phyloP scores from a whole-genome alignment of 1,284 basidiomycete genomes.

The Ganoderma sp. region DNA sequence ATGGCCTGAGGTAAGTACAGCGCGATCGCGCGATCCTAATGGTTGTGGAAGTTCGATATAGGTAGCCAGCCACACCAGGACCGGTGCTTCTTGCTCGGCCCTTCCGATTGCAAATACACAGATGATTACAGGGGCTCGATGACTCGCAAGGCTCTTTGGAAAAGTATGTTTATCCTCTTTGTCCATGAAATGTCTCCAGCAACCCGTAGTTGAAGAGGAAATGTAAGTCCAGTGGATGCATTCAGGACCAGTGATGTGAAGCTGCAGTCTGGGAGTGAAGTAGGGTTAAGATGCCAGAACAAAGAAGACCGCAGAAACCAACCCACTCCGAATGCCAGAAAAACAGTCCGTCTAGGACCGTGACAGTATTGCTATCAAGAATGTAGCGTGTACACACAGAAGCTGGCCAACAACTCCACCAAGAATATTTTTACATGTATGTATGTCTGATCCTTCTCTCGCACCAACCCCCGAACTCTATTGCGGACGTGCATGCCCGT shows the following conservation, averaged over 20 bases:
- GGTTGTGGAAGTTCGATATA: background rate
- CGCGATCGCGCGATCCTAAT: background rate
- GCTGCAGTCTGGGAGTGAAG: too few relatives aligned
- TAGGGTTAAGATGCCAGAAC: too few relatives aligned
- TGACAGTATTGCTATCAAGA: background rate
- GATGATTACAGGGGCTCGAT: too few relatives aligned
- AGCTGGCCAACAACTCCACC: background rate
- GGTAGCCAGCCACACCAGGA: too few relatives aligned
- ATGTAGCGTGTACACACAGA: background rate
- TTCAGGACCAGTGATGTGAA: too few relatives aligned
- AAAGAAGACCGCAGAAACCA: background rate
- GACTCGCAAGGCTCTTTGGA: too few relatives aligned
- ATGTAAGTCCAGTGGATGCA: too few relatives aligned
- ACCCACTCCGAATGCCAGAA: background rate
- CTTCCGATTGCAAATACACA: too few relatives aligned
- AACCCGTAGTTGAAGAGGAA: too few relatives aligned
- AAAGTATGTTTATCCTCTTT: too few relatives aligned
- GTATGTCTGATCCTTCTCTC: background rate
- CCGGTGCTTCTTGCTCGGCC: background rate
- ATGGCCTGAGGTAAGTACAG: background rate
- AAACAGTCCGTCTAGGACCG: background rate
- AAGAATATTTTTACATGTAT: background rate
- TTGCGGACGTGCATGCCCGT: slow-evolving; percentile 42
- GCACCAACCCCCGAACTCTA: background rate
- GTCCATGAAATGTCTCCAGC: too few relatives aligned